Conservation (phyloP, 371 early-diverging fungal genomes). For the Mycotypha africana region DNA sequence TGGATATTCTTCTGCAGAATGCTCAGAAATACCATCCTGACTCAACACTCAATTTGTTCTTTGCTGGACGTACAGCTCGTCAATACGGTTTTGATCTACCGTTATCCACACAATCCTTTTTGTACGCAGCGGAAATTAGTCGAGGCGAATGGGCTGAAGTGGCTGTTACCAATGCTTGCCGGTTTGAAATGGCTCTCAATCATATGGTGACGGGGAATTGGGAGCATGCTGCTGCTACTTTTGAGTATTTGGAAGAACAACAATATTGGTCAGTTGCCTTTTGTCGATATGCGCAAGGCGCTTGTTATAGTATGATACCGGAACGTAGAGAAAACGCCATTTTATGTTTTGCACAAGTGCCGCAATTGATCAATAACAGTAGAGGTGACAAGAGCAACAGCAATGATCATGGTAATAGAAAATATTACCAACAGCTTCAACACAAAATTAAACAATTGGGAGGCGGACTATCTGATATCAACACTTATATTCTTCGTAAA, state of each 20-base stretch:
- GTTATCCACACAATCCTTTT: constrained; percentile 47
- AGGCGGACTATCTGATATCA: constrained; percentile 53
- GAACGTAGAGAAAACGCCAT: constrained; percentile 42
- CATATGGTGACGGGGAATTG: constrained; percentile 51
- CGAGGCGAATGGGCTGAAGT: constrained; percentile 39
- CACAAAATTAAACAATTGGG: neutral
- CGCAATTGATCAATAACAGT: constrained; percentile 33
- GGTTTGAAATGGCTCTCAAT: constrained; percentile 55
- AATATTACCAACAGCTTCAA: no score
- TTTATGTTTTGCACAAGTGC: constrained; percentile 43
- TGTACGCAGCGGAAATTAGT: constrained; percentile 37
- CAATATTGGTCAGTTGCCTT: constrained; percentile 58
- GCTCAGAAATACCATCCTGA: constrained; percentile 50
- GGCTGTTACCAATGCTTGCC: constrained; percentile 44
- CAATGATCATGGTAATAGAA: no score
- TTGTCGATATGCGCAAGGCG: constrained; percentile 53
- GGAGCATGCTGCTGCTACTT: constrained; percentile 40
- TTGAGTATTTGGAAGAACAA: constrained; percentile 42
- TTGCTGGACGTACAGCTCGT: constrained; percentile 49
- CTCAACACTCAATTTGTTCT: constrained; percentile 51
- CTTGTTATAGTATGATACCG: constrained; percentile 44
- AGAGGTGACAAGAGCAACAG: constrained; percentile 27
- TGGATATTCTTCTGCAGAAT: constrained; percentile 45
- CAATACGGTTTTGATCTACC: constrained; percentile 35
- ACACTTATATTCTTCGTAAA: constrained; percentile 53